A percentile compares a stretch with the other conserved stretches of the same genome.
Evolutionary conservation across 495 filamentous ascomycete genomes (phyloP).

Genomic region (Podospora pseudoanserina): DNA sequence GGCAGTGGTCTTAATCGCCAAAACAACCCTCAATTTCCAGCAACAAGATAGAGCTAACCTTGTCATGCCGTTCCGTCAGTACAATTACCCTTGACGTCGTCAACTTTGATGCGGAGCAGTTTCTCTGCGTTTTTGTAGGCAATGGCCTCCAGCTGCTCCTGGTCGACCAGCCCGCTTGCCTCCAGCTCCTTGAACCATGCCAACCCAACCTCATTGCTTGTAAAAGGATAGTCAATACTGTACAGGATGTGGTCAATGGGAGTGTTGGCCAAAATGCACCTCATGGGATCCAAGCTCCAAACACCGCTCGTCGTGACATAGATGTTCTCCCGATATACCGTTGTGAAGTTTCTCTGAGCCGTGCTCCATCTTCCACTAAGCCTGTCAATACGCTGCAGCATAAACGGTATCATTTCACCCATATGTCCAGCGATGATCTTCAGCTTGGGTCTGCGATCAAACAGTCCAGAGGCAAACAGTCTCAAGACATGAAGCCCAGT

Average conservation of each 20-base stretch:
- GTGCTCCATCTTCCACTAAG: slow-evolving; percentile 51
- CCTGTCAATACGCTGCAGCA: slow-evolving; percentile 56
- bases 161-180: slow-evolving; percentile 47
- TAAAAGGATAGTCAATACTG: slow-evolving; percentile 59
- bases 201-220: slow-evolving; percentile 41
- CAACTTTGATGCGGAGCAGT: slow-evolving; percentile 37
- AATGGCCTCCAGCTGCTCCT: slow-evolving; percentile 52
- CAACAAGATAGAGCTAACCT: too few species aligned
- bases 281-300: slow-evolving; percentile 55
- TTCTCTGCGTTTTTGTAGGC: slow-evolving; percentile 54
- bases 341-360: slow-evolving; percentile 48
- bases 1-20: not conserved
- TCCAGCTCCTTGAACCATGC: slow-evolving; percentile 49
- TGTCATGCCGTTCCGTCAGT: not conserved
- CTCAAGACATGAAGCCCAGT: slow-evolving; percentile 41
- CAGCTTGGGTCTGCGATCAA: slow-evolving; percentile 51
- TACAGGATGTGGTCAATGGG: slow-evolving; percentile 53
- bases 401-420: slow-evolving; percentile 63
- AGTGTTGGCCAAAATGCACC: slow-evolving; percentile 48
- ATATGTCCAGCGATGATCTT: slow-evolving; percentile 66
- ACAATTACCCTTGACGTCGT: not conserved
- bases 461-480: slow-evolving; percentile 38
- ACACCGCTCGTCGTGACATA: slow-evolving; percentile 64
- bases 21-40: not conserved
- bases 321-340: slow-evolving; percentile 59